These are phyloP conservation scores for Rugonectria rugulosa DNA, from an alignment of 2,329 filamentous ascomycete species.

Conservation along the genomic window DNA sequence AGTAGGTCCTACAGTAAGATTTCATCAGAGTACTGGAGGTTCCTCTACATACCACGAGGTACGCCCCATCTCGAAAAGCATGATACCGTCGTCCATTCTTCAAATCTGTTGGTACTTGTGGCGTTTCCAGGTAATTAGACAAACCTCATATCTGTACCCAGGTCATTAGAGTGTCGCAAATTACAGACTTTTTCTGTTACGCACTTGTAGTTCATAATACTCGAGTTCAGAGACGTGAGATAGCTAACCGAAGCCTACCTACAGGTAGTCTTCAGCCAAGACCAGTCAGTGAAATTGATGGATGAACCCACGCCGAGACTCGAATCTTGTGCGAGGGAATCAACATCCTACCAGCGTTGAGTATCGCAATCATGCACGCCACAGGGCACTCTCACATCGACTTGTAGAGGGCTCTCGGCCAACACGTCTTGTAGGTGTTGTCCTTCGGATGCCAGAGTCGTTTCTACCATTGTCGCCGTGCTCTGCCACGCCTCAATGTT, in stretches of 20 bases:
- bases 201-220: neutral
- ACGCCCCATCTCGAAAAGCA: slow-evolving; percentile 18
- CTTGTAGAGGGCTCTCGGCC: neutral
- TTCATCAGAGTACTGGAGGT: neutral
- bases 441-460: neutral
- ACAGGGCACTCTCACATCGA: neutral
- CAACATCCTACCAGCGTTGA: neutral
- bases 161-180: neutral
- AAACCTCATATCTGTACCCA: slow-evolving; percentile 13
- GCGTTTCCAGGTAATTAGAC: neutral
- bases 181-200: neutral
- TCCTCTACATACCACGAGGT: slow-evolving; percentile 14
- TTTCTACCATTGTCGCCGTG: neutral
- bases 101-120: neutral
- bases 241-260: neutral
- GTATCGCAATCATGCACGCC: neutral
- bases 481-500: too few relatives aligned
- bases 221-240: neutral
- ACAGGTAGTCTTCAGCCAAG: neutral
- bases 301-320: neutral
- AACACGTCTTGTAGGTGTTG: neutral
- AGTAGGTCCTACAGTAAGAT: neutral
- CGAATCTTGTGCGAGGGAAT: neutral
- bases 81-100: slow-evolving; percentile 19
- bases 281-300: neutral